phyloP scores from a whole-genome alignment of 352 stramenopile species.

The Pythium pyrilobum region DNA sequence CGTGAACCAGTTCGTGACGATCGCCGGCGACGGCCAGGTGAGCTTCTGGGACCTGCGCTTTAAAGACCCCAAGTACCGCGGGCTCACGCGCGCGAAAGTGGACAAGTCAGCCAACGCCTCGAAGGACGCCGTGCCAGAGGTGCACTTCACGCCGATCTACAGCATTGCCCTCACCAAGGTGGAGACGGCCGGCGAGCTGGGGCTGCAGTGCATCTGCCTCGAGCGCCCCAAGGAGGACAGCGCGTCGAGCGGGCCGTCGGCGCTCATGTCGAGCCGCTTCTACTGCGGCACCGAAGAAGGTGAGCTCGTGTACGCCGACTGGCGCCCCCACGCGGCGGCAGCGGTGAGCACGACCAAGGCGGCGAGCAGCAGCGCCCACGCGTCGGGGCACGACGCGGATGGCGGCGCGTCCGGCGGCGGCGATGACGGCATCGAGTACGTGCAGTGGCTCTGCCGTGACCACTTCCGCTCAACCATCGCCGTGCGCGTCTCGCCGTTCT shows the following conservation, averaged over 20 bases:
- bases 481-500: constrained; percentile 88
- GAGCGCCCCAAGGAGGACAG: constrained; percentile 56
- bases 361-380: neutral
- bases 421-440: constrained; percentile 80
- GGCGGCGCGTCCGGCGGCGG: constrained; percentile 30
- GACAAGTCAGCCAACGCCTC: constrained; percentile 38
- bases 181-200: constrained; percentile 60
- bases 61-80: constrained; percentile 80
- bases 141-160: constrained; percentile 83
- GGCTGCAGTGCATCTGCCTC: constrained; percentile 61
- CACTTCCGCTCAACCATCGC: constrained; percentile 81
- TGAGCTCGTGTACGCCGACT: constrained; percentile 88
- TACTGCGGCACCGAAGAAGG: constrained; percentile 87
- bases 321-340: constrained; percentile 60
- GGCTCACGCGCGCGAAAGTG: constrained; percentile 51
- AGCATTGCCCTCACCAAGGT: constrained; percentile 73
- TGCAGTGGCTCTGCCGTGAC: constrained; percentile 88
- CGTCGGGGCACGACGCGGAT: constrained; percentile 3
- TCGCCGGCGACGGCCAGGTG: constrained; percentile 88
- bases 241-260: neutral
- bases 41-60: constrained; percentile 92
- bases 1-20: constrained; percentile 90
- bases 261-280: constrained; percentile 55
- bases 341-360: constrained; percentile 16
- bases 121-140: constrained; percentile 59